Conservation (phyloP, 176 grass and related monocot genomes). For the Oryza coarctata region DNA sequence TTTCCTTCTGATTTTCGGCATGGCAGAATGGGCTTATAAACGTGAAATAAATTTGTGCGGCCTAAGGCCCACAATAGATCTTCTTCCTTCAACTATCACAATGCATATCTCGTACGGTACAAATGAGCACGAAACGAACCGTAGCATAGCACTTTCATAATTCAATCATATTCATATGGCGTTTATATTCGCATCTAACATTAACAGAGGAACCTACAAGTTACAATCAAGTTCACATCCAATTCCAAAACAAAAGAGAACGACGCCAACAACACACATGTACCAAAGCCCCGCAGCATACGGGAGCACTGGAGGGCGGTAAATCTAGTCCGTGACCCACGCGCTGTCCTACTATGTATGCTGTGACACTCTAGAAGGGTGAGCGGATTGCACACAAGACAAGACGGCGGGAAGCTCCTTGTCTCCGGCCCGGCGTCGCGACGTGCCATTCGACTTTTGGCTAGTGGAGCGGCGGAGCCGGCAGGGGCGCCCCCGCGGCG, state of each 20-base stretch:
- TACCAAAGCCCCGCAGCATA: neutral
- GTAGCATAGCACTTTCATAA: neutral
- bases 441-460: neutral
- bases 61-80: neutral
- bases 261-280: neutral
- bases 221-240: neutral
- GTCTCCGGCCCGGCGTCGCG: neutral
- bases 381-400: neutral
- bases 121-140: neutral
- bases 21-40: neutral
- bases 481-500: neutral
- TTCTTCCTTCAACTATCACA: neutral
- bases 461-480: slow-evolving; percentile 33
- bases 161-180: neutral
- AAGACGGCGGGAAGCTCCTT: neutral
- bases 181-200: neutral
- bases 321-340: neutral
- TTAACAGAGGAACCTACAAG: neutral
- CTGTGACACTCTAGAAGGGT: neutral
- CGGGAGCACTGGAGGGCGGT: too few species aligned
- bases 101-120: neutral
- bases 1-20: too few species aligned
- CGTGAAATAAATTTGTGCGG: neutral
- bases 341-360: neutral
- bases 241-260: neutral